phyloP scores from a whole-genome alignment of 2,329 filamentous ascomycete genomes.

The Hortaea sp. region DNA sequence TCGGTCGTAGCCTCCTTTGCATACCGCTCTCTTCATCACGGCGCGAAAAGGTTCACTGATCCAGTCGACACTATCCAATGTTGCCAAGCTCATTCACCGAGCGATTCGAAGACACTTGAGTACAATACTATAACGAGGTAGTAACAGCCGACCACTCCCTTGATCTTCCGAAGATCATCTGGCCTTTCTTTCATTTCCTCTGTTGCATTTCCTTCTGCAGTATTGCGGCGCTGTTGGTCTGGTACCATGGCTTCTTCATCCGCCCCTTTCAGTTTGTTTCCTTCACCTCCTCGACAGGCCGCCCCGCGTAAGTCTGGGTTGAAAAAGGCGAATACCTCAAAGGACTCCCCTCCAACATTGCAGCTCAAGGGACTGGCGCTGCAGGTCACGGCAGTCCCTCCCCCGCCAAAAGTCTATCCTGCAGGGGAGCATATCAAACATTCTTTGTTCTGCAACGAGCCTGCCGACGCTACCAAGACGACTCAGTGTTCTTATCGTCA shows the following conservation, averaged over 20 bases:
- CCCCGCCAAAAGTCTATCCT: slow-evolving; percentile 10
- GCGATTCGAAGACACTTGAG: not conserved
- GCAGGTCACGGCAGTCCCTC: slow-evolving; percentile 9
- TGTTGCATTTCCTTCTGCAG: slow-evolving; percentile 2
- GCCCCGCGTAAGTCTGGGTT: slow-evolving; percentile 11
- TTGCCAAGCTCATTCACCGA: not conserved
- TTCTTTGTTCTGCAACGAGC: slow-evolving; percentile 17
- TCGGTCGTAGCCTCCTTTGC: too few relatives aligned
- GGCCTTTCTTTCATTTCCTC: slow-evolving; percentile 3
- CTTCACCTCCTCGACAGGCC: slow-evolving; percentile 5
- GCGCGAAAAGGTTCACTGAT: slow-evolving; percentile 8
- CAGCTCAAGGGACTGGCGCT: slow-evolving; percentile 20
- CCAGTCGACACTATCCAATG: slow-evolving; percentile 1
- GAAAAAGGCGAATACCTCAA: slow-evolving; percentile 6
- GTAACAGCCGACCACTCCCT: not conserved
- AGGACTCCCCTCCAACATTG: slow-evolving; percentile 1
- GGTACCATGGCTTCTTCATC: slow-evolving; percentile 11
- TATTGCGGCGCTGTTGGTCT: slow-evolving; percentile 5
- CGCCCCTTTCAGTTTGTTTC: slow-evolving; percentile 13
- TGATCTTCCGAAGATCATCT: not conserved
- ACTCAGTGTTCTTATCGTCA: not conserved
- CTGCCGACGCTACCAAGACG: slow-evolving; percentile 5
- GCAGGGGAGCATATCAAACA: slow-evolving; percentile 18
- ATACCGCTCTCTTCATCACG: slow-evolving; percentile 1
- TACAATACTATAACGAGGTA: not conserved